Base-by-base conservation (phyloP, 2,329 filamentous ascomycete species). In the Colletotrichum simmondsii region DNA sequence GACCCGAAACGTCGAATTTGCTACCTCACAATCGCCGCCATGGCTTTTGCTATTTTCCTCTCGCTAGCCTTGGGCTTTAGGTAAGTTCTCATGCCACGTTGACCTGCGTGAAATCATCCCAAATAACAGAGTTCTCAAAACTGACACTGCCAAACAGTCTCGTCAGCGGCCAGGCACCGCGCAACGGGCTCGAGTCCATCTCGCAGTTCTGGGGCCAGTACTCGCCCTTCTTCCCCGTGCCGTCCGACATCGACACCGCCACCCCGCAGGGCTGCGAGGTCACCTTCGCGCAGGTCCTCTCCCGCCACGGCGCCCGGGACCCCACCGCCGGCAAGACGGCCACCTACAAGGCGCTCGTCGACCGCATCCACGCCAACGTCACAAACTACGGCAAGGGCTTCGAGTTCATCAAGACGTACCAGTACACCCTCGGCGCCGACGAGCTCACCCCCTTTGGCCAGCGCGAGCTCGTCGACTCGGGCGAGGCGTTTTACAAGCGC, bases 151-250 rank as follows among this genome's bases (percentile, higher is more conserved):
- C 22, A 8, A 53, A 49, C 64, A 71, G 70, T n/a, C 61, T 72
- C 12, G 70, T 70, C 60, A 75, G 69, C 58, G 73, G 71, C 58
- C 68, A 73, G 71, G 54, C 52, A 59, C 68, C 68, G 28, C 56
- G 42, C 6, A 49, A 58, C 52, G 32, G 30, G 2, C 12, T 53
- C 24, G 65, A 67, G 11, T 46, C 68, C 37, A 87, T 92, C 57
- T 90, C 91, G 1, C 92, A 91, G 76, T 88, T 86, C 68, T 97
- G 95, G 94, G 95, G 95, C 68, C 95, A 96, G 80, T 98, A 98
- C 81, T 93, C 94, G 22, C 94, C 95, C 2, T 97, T 91, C 83
- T 98, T 94, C 82, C 88, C 92, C 1, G 92, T 95, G 0, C 88
- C 91, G 7, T 95, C 93, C 1, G 85, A 89, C 3, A 89, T 94